Base-by-base conservation (phyloP, 331 rosid genomes). In the Rhamnella rubrinervis region DNA sequence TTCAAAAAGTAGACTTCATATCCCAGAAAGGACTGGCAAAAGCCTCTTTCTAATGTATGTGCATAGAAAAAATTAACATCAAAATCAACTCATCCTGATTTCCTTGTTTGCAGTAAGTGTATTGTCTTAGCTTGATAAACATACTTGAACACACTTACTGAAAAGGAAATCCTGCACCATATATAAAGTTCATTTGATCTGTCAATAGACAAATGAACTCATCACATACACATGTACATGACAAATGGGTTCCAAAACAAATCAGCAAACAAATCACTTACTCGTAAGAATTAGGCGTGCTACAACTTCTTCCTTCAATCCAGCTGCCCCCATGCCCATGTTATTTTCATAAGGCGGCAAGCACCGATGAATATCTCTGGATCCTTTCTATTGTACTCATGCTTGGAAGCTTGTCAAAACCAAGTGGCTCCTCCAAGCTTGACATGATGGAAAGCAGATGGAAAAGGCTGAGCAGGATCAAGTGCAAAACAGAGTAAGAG, bases 391-490 rank as follows among this genome's bases (percentile, higher is more conserved):
- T 66, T 50, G 97, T 89, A 74, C 68, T 81, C 95, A 89, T 87
- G 84, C 96, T 92, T 59, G 97, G 97, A 88, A 92, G 70, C 74
- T 92, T 92, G 83, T 92, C 96, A 82, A 85, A 77, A 76, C 93
- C 96, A 59, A 90, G 91, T 23, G 98, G 96, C 80, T 92, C 96
- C 87, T 90, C 96, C 93, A 92, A 80, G 76, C 97, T 93, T 17
- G 98, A 93, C 98, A 93, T 90, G 66, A 70, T 84, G 63, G 75
- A 76, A 65, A 3, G 80, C 51, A 28, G 80, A 76, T 53, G 79
- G 46, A 55, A 46, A 59, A 52, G 68, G 56, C 59, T 50, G 63
- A 70, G 44, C 86, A 77, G 65, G 67, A 64, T 78, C 41, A 20
- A 69, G 72, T 68, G 63, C 76, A 65, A 40, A 61, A 70, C 52